A percentile compares a stretch with the other conserved stretches of the same genome.
Evolutionary conservation across 805 yeast species (phyloP).

Genomic region (Candida montana): DNA sequence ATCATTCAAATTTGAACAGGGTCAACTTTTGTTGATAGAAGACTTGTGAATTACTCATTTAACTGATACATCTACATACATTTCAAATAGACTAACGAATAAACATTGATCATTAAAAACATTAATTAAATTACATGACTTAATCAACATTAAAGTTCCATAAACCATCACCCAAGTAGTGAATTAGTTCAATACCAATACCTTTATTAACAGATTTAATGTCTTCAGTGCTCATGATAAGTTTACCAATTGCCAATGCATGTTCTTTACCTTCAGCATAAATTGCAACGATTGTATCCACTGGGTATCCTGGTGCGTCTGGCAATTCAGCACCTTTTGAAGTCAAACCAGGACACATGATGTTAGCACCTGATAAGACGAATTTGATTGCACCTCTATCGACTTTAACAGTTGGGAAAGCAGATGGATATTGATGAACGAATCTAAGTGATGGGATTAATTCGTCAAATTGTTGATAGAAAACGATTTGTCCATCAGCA

Average conservation of each 20-base stretch:
- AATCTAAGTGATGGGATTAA: conserved; percentile 69
- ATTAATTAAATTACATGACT: neutral
- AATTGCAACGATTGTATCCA: conserved; percentile 70
- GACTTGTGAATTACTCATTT: neutral
- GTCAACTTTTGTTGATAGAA: conserved; percentile 13
- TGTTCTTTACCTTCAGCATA: conserved; percentile 91
- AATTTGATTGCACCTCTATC: conserved; percentile 96
- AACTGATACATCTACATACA: neutral
- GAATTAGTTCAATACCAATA: conserved; percentile 79
- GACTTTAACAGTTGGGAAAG: conserved; percentile 83
- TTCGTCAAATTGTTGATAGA: conserved; percentile 77
- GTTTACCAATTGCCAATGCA: conserved; percentile 87
- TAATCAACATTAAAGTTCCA: conserved; percentile 58
- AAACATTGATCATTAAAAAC: neutral
- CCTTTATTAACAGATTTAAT: conserved; percentile 81
- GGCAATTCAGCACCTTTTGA: conserved; percentile 82
- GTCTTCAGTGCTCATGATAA: conserved; percentile 84
- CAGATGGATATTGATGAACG: conserved; percentile 76
- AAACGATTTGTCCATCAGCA: conserved; percentile 65
- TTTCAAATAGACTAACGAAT: neutral
- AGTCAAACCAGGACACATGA: conserved; percentile 95
- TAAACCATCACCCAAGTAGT: conserved; percentile 85
- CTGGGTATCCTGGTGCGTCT: conserved; percentile 56
- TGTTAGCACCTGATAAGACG: conserved; percentile 91
- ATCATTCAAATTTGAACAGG: conserved; percentile 18